Evolutionary conservation across 2,329 filamentous ascomycete genomes (phyloP).

Genomic region (Claviceps spartinae): DNA sequence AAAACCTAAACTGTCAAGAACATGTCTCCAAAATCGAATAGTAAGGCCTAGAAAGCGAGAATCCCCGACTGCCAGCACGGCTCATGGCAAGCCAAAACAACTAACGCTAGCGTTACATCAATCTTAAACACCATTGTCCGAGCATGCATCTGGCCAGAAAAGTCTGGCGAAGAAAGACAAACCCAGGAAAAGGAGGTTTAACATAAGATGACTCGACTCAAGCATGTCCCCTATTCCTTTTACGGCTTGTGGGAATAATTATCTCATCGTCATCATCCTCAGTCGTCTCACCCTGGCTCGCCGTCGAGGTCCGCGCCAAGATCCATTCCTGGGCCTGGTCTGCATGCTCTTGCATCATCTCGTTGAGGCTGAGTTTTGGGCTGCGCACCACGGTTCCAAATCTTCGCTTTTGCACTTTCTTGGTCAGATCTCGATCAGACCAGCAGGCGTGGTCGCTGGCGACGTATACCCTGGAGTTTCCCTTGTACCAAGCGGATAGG

Average conservation of each 20-base stretch:
- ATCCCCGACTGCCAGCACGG: neutral
- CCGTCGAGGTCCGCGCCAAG: constrained; percentile 21
- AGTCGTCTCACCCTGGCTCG: constrained; percentile 29
- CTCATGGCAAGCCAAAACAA: no score
- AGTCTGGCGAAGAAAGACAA: neutral
- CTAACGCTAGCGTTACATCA: neutral
- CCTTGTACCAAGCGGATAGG: constrained; percentile 70
- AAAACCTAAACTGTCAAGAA: neutral
- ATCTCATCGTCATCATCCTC: constrained; percentile 29
- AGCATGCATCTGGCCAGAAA: neutral
- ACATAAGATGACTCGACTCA: neutral
- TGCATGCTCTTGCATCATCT: constrained; percentile 44
- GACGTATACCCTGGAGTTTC: constrained; percentile 69
- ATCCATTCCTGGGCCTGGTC: constrained; percentile 40
- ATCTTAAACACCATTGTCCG: neutral
- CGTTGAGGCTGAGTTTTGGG: constrained; percentile 31
- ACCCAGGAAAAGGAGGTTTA: neutral
- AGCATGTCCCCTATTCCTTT: neutral
- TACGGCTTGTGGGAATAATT: neutral
- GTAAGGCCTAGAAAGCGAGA: neutral
- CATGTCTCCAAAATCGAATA: neutral
- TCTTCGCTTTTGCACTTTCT: constrained; percentile 45
- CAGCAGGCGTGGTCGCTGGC: constrained; percentile 64
- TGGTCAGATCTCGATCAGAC: constrained; percentile 45
- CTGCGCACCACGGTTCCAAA: constrained; percentile 47